Percentiles rank a stretch among this genome's conserved stretches.
Conservation (phyloP, 1,284 basidiomycete genomes). For the Meira nashicola region DNA sequence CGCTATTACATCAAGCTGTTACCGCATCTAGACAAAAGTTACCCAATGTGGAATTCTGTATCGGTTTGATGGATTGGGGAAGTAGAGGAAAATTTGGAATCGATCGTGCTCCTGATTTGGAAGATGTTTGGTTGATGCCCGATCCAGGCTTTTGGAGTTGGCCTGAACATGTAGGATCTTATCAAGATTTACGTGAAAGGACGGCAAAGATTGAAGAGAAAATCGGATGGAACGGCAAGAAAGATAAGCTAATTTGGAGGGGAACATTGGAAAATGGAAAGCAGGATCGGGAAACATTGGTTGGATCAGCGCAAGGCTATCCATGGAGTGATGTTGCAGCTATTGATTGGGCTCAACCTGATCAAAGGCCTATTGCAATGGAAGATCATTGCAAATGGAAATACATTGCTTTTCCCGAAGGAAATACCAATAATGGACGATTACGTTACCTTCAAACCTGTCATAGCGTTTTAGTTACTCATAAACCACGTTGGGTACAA, state of each 20-base stretch:
- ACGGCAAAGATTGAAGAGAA: slow-evolving; percentile 26
- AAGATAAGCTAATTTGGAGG: slow-evolving; percentile 40
- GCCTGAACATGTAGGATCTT: slow-evolving; percentile 47
- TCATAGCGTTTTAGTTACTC: slow-evolving; percentile 41
- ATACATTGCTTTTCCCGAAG: slow-evolving; percentile 46
- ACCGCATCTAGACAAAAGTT: slow-evolving; percentile 33
- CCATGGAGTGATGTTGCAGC: slow-evolving; percentile 39
- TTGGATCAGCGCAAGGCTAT: slow-evolving; percentile 28
- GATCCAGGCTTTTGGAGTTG: slow-evolving; percentile 47
- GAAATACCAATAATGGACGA: slow-evolving; percentile 45
- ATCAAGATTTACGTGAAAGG: slow-evolving; percentile 34
- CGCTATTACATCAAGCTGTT: slow-evolving; percentile 34
- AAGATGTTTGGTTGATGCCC: slow-evolving; percentile 50
- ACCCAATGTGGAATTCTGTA: slow-evolving; percentile 50
- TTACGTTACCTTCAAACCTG: slow-evolving; percentile 47
- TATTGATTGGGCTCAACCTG: slow-evolving; percentile 25
- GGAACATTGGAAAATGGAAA: slow-evolving; percentile 40
- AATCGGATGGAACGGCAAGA: slow-evolving; percentile 31
- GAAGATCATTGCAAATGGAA: slow-evolving; percentile 48
- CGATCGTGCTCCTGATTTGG: slow-evolving; percentile 30
- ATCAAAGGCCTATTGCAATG: slow-evolving; percentile 24
- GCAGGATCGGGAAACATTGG: slow-evolving; percentile 33
- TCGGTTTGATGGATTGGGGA: slow-evolving; percentile 46
- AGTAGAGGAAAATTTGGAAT: slow-evolving; percentile 41
- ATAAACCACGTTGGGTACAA: slow-evolving; percentile 43